Conservation (phyloP, 345 rosid genomes). For the Cardamine occulta region DNA sequence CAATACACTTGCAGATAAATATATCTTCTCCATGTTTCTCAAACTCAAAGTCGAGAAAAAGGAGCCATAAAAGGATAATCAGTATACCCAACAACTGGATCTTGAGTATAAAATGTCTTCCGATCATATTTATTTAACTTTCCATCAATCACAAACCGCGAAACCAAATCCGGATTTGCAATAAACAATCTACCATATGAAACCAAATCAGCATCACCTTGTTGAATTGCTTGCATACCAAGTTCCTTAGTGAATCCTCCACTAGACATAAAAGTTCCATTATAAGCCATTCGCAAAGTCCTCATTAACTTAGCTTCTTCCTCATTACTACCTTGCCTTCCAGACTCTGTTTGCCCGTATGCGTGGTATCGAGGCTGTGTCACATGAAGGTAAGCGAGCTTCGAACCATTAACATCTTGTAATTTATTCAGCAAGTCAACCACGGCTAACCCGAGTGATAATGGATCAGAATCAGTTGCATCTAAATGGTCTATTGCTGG, state of each 20-base stretch:
- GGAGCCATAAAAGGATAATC: slow-evolving; percentile 62
- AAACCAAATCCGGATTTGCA: slow-evolving; percentile 82
- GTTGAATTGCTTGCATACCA: slow-evolving; percentile 66
- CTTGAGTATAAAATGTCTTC: slow-evolving; percentile 73
- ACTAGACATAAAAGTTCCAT: slow-evolving; percentile 75
- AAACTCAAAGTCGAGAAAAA: slow-evolving; percentile 36
- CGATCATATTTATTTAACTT: slow-evolving; percentile 63
- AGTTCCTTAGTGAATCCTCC: slow-evolving; percentile 78
- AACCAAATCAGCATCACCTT: slow-evolving; percentile 76
- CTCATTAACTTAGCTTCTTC: slow-evolving; percentile 63
- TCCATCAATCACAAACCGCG: slow-evolving; percentile 57
- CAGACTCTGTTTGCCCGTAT: slow-evolving; percentile 61
- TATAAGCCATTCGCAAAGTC: slow-evolving; percentile 55
- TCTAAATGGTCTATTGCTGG: slow-evolving; percentile 87
- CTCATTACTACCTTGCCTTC: slow-evolving; percentile 61
- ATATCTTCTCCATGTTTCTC: neutral
- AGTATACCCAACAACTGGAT: slow-evolving; percentile 76
- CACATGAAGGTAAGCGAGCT: slow-evolving; percentile 76
- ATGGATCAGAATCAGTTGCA: slow-evolving; percentile 81
- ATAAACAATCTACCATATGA: slow-evolving; percentile 80
- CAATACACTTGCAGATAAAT: neutral
- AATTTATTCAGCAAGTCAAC: slow-evolving; percentile 64
- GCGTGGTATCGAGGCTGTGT: slow-evolving; percentile 83
- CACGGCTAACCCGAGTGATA: slow-evolving; percentile 65
- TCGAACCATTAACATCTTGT: slow-evolving; percentile 52